phyloP scores from a whole-genome alignment of 805 yeast species.

The Phaffomyces opuntiae region DNA sequence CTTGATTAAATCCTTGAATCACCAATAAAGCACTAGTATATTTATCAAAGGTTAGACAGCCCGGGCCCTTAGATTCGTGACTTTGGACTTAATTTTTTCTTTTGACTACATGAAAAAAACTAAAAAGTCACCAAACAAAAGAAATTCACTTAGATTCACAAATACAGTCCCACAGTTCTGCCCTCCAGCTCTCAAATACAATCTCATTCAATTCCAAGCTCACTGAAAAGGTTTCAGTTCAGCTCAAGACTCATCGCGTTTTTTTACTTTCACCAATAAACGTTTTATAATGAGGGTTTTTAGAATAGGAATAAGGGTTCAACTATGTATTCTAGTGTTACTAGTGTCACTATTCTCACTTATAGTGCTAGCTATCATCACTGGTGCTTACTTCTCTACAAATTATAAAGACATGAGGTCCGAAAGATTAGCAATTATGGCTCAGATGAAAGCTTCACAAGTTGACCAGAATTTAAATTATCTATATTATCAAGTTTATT shows the following conservation, averaged over 20 bases:
- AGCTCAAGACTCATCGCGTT: background rate
- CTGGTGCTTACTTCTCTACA: slow-evolving; percentile 66
- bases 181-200: too few species aligned
- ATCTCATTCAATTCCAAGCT: background rate
- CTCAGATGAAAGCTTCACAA: slow-evolving; percentile 77
- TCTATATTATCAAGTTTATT: slow-evolving; percentile 60
- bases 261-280: background rate
- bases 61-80: too few species aligned
- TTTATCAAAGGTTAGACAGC: too few species aligned
- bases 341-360: slow-evolving; percentile 65
- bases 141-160: too few species aligned
- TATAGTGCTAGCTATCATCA: slow-evolving; percentile 64
- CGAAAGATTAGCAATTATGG: slow-evolving; percentile 68
- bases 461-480: slow-evolving; percentile 58
- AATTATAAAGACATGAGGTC: slow-evolving; percentile 57
- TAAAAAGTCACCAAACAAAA: too few species aligned
- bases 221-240: background rate
- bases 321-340: slow-evolving; percentile 64
- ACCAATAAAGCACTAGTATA: too few species aligned
- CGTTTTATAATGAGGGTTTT: slow-evolving; percentile 9
- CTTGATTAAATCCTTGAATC: too few species aligned
- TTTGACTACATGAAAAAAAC: too few species aligned
- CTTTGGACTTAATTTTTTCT: too few species aligned
- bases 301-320: slow-evolving; percentile 61
- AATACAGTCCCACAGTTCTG: too few species aligned